Conservation (phyloP, 2,329 filamentous ascomycete genomes). For the Fusarium nodosum region DNA sequence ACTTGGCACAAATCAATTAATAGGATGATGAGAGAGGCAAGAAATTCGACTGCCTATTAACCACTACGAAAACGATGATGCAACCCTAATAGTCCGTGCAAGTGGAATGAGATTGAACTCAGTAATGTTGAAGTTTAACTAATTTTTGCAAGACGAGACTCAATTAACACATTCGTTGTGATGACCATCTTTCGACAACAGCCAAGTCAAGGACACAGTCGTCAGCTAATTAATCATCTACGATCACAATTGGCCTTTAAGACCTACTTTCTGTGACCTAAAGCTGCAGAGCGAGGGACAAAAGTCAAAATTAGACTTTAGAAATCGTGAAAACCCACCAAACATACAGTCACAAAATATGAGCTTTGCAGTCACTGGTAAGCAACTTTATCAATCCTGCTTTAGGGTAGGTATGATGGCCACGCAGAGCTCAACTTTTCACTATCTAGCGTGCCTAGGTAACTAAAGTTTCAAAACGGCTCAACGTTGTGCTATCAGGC, state of each 20-base stretch:
- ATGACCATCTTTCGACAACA: background rate
- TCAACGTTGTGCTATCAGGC: background rate
- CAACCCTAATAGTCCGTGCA: background rate
- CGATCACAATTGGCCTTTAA: background rate
- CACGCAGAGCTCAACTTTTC: too few species aligned
- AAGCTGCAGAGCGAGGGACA: too few species aligned
- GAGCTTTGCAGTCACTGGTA: background rate
- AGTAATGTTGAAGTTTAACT: background rate
- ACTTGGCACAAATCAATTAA: background rate
- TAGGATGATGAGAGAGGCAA: background rate
- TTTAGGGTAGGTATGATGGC: background rate
- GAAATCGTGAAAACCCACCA: too few species aligned
- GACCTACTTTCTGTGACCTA: too few species aligned
- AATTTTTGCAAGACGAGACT: background rate
- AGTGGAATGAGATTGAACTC: background rate
- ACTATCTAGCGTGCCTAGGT: too few species aligned
- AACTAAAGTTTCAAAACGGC: too few species aligned
- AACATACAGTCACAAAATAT: too few species aligned
- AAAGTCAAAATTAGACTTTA: too few species aligned
- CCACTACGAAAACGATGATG: background rate
- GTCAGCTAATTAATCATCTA: background rate
- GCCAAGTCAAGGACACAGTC: background rate
- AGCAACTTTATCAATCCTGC: background rate
- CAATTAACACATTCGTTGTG: background rate
- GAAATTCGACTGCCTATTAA: background rate